Evolutionary conservation across 1,284 basidiomycete genomes (phyloP).

Genomic region (Rhodotorula sp.): DNA sequence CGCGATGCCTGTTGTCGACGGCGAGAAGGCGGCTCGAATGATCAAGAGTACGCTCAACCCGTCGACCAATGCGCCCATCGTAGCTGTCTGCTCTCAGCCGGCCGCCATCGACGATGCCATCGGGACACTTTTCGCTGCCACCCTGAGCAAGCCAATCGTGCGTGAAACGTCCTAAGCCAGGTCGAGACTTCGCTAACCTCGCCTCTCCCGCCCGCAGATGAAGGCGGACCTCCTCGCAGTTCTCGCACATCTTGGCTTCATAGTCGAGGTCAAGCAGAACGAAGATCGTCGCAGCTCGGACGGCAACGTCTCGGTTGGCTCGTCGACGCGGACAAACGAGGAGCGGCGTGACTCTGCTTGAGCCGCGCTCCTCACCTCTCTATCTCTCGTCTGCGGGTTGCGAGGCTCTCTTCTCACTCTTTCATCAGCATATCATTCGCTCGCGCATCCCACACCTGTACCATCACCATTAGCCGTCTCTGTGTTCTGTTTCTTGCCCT

Average conservation of each 20-base stretch:
- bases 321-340: neutral
- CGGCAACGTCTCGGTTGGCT: neutral
- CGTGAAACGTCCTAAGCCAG: neutral
- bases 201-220: constrained; percentile 4
- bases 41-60: constrained; percentile 92
- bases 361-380: neutral
- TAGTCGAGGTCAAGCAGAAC: constrained; percentile 23
- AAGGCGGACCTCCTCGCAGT: constrained; percentile 33
- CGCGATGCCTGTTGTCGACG: constrained; percentile 62
- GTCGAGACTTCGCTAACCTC: neutral
- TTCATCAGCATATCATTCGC: too few species aligned
- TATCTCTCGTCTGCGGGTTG: too few species aligned
- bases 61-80: constrained; percentile 83
- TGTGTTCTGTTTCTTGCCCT: neutral
- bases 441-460: neutral
- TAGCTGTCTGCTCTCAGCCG: constrained; percentile 62
- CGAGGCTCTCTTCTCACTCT: neutral
- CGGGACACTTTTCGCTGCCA: constrained; percentile 77
- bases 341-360: constrained; percentile 7
- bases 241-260: constrained; percentile 32
- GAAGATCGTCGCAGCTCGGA: constrained; percentile 10
- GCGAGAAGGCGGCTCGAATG: constrained; percentile 85
- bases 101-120: constrained; percentile 48
- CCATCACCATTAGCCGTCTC: neutral
- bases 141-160: constrained; percentile 56